Percentiles rank a stretch among this genome's conserved stretches.
phyloP scores from a whole-genome alignment of 2,329 filamentous ascomycete species.

The Venturiaceae sp. region DNA sequence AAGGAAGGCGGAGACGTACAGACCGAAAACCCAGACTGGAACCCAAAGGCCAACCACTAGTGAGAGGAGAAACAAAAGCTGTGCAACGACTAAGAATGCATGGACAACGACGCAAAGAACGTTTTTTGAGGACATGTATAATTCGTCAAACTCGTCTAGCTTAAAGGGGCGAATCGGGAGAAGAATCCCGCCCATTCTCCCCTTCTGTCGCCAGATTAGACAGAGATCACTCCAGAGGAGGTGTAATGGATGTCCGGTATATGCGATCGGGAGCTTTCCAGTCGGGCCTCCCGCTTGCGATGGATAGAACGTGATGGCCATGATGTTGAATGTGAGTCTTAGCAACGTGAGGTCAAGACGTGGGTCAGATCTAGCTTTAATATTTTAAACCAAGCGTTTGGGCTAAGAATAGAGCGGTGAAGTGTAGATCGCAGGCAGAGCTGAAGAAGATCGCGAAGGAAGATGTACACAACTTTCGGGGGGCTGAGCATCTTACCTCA shows the following conservation, averaged over 20 bases:
- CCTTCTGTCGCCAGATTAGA: slow-evolving; percentile 13
- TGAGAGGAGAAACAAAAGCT: slow-evolving; percentile 49
- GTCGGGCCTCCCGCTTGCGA: neutral
- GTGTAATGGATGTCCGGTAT: slow-evolving; percentile 15
- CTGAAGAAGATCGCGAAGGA: neutral
- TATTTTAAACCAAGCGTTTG: neutral
- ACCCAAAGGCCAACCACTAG: slow-evolving; percentile 39
- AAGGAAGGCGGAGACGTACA: slow-evolving; percentile 20
- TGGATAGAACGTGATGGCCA: slow-evolving; percentile 3
- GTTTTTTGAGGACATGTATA: slow-evolving; percentile 50
- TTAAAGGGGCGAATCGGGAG: slow-evolving; percentile 3
- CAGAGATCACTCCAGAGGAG: slow-evolving; percentile 15
- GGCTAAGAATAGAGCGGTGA: neutral
- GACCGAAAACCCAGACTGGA: slow-evolving; percentile 22
- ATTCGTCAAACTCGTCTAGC: slow-evolving; percentile 39
- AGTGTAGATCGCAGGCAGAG: neutral
- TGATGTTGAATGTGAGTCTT: neutral
- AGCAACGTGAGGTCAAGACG: neutral
- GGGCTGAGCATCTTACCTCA: neutral
- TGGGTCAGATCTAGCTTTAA: neutral
- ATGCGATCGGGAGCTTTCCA: slow-evolving; percentile 13
- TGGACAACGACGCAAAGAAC: slow-evolving; percentile 51
- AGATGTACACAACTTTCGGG: neutral
- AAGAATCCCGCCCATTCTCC: slow-evolving; percentile 12
- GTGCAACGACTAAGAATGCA: slow-evolving; percentile 46